Evolutionary conservation across 306 rosid species (phyloP).

Genomic region (Mimosa bimucronata): DNA sequence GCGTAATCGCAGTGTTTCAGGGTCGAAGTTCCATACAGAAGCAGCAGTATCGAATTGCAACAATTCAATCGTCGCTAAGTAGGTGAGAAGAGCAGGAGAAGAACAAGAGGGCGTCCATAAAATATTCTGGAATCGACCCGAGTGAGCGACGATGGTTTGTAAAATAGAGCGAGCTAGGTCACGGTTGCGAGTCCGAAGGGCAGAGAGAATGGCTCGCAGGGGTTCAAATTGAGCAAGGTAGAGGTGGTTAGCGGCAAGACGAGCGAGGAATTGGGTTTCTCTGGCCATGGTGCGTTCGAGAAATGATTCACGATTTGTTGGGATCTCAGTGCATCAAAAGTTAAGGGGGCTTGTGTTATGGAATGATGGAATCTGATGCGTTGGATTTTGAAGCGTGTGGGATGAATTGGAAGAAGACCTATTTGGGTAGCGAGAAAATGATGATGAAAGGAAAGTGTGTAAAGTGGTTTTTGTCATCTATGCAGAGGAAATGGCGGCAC

Average conservation of each 20-base stretch:
- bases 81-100: constrained; percentile 78
- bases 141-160: constrained; percentile 78
- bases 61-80: constrained; percentile 77
- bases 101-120: constrained; percentile 77
- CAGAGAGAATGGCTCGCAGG: constrained; percentile 71
- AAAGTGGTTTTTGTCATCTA: too few species aligned
- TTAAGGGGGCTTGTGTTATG: background rate
- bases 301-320: background rate
- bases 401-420: too few species aligned
- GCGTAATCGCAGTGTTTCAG: constrained; percentile 73
- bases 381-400: too few species aligned
- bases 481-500: background rate
- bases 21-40: constrained; percentile 70
- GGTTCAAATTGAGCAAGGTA: constrained; percentile 89
- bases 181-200: constrained; percentile 72
- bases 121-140: constrained; percentile 73
- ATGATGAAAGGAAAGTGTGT: too few species aligned
- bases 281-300: constrained; percentile 50
- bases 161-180: constrained; percentile 75
- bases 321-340: constrained; percentile 39
- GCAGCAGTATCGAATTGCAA: constrained; percentile 69
- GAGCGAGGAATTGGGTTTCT: constrained; percentile 81
- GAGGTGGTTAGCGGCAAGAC: constrained; percentile 88
- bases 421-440: too few species aligned
- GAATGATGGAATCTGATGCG: background rate